Conservation (phyloP, 495 filamentous ascomycete genomes). For the Hyphodiscus hymeniophilus region DNA sequence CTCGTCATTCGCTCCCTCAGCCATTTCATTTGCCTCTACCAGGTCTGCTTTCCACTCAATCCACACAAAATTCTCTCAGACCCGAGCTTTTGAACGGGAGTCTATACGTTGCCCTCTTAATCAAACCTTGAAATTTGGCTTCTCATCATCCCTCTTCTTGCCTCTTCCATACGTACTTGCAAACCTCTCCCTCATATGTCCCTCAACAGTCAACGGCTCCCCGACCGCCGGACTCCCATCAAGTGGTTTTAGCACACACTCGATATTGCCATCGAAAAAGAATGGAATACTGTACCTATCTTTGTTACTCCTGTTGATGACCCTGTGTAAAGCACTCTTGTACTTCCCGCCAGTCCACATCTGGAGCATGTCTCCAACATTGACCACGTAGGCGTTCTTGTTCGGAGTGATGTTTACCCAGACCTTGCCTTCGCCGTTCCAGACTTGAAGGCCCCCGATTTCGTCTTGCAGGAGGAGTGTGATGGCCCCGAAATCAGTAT, state of each 20-base stretch:
- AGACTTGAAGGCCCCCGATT: conserved; percentile 31
- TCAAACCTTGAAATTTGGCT: conserved; percentile 12
- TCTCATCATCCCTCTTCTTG: conserved; percentile 10
- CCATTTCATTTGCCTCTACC: too few relatives aligned
- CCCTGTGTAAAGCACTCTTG: conserved; percentile 34
- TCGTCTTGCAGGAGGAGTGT: conserved; percentile 33
- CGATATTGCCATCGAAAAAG: conserved; percentile 28
- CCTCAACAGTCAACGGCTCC: conserved; percentile 26
- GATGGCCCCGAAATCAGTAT: conserved; percentile 22
- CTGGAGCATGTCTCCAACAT: conserved; percentile 36
- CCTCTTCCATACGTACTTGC: conserved; percentile 24
- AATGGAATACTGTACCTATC: conserved; percentile 37
- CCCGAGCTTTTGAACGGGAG: too few relatives aligned
- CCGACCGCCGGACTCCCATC: conserved; percentile 20
- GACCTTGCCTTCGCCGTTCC: conserved; percentile 21
- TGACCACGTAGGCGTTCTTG: conserved; percentile 39
- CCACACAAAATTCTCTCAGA: too few relatives aligned
- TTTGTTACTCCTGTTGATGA: conserved; percentile 32
- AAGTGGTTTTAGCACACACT: conserved; percentile 25
- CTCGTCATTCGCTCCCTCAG: too few relatives aligned
- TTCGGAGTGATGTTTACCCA: conserved; percentile 28
- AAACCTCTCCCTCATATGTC: conserved; percentile 31
- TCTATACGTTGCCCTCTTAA: too few relatives aligned
- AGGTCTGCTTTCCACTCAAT: too few relatives aligned
- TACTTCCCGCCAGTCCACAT: conserved; percentile 36